phyloP scores from a whole-genome alignment of 345 rosid genomes.

The Aquilaria sinensis region DNA sequence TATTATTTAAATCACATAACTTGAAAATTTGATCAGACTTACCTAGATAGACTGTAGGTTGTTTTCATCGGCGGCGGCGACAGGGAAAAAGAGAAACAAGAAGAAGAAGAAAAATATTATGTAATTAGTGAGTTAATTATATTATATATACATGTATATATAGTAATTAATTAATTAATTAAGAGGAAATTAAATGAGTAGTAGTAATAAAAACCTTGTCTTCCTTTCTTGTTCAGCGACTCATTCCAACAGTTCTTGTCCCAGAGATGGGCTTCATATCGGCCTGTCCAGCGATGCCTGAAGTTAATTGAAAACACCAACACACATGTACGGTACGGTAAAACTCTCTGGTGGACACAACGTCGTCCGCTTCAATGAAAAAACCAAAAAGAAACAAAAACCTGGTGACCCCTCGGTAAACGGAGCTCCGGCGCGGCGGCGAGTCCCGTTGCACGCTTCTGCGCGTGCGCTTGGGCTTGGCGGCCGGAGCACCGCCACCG shows the following conservation, averaged over 20 bases:
- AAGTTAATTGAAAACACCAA: no score
- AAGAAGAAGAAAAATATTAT: background rate
- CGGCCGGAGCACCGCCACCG: background rate
- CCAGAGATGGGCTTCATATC: constrained; percentile 87
- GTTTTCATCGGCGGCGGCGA: constrained; percentile 17
- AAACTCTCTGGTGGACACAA: no score
- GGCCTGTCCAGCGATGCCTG: constrained; percentile 84
- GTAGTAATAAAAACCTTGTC: constrained; percentile 48
- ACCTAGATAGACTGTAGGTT: constrained; percentile 54
- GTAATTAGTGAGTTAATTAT: constrained; percentile 9
- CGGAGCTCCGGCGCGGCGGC: constrained; percentile 58
- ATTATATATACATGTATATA: background rate
- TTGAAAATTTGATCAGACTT: constrained; percentile 3
- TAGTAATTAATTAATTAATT: constrained; percentile 1
- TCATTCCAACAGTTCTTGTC: constrained; percentile 85
- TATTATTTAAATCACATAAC: no score
- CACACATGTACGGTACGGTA: no score
- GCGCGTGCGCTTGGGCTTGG: constrained; percentile 39
- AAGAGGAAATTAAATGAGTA: background rate
- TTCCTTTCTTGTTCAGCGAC: constrained; percentile 66
- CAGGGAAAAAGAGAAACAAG: background rate
- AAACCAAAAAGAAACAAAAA: background rate
- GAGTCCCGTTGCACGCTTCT: constrained; percentile 45
- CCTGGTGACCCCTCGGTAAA: constrained; percentile 66
- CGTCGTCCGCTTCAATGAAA: no score